These are phyloP conservation scores for Coffea eugenioides DNA, from an alignment of 257 asterid genomes.

Conservation along the genomic window DNA sequence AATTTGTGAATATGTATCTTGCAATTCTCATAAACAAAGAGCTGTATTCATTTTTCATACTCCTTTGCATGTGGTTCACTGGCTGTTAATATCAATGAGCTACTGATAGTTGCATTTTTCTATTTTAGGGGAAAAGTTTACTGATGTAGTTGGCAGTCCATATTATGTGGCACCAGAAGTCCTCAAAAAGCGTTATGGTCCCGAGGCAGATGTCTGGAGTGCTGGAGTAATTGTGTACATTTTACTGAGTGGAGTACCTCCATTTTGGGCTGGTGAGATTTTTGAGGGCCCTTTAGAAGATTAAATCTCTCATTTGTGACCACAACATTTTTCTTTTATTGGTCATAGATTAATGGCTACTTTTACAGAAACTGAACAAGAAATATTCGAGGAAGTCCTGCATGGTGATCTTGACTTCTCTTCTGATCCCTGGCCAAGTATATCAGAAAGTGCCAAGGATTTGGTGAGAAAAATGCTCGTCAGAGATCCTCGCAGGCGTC, in stretches of 20 bases:
- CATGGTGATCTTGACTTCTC: constrained; percentile 90
- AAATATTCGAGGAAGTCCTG: constrained; percentile 86
- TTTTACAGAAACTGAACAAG: constrained; percentile 74
- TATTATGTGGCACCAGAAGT: constrained; percentile 97
- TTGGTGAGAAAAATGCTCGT: constrained; percentile 86
- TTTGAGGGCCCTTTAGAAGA: not conserved
- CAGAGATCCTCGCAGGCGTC: constrained; percentile 79
- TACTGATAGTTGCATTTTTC: not conserved
- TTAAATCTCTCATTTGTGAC: not conserved
- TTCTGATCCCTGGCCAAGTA: constrained; percentile 96
- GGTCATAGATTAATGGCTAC: not conserved
- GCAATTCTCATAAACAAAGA: not conserved
- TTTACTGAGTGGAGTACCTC: constrained; percentile 94
- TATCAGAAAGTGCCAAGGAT: constrained; percentile 84
- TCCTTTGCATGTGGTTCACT: constrained; percentile 3
- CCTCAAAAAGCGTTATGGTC: constrained; percentile 81
- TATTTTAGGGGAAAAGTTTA: constrained; percentile 67
- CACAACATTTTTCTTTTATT: not conserved
- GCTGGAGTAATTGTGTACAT: constrained; percentile 96
- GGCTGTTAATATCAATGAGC: not conserved
- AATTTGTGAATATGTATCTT: not conserved
- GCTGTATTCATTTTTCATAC: not conserved
- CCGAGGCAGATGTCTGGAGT: constrained; percentile 97
- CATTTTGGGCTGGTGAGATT: constrained; percentile 92
- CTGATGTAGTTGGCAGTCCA: constrained; percentile 95